A percentile compares a stretch with the other conserved stretches of the same genome.
phyloP scores from a whole-genome alignment of 1,284 basidiomycete genomes.

The Erythrobasidium hasegawianum region DNA sequence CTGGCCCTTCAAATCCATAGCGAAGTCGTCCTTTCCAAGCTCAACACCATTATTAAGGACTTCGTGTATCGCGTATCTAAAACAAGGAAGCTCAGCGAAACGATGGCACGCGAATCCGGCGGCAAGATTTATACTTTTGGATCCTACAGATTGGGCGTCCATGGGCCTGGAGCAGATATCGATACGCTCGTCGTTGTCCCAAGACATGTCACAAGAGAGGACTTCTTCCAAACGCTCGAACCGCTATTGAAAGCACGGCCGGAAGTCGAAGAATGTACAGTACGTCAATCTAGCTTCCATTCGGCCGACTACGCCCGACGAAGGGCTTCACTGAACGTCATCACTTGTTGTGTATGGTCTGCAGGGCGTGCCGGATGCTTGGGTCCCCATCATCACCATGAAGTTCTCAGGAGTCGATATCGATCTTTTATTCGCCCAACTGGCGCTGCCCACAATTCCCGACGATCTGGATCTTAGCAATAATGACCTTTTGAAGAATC shows the following conservation, averaged over 20 bases:
- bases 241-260: slow-evolving; percentile 80
- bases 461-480: slow-evolving; percentile 86
- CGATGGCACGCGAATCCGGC: slow-evolving; percentile 77
- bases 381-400: slow-evolving; percentile 88
- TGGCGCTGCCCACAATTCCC: slow-evolving; percentile 69
- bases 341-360: neutral
- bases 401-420: slow-evolving; percentile 90
- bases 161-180: slow-evolving; percentile 94
- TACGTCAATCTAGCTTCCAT: slow-evolving; percentile 54
- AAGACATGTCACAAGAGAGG: slow-evolving; percentile 88
- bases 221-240: slow-evolving; percentile 92
- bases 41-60: slow-evolving; percentile 84
- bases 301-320: neutral
- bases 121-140: slow-evolving; percentile 99
- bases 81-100: slow-evolving; percentile 59
- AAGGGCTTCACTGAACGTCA: neutral
- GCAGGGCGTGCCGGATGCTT: slow-evolving; percentile 91
- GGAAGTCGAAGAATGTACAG: slow-evolving; percentile 83
- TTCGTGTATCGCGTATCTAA: slow-evolving; percentile 81
- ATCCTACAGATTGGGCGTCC: slow-evolving; percentile 88
- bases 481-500: slow-evolving; percentile 82
- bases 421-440: slow-evolving; percentile 82
- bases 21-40: slow-evolving; percentile 86
- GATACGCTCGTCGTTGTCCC: slow-evolving; percentile 98
- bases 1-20: no score